Evolutionary conservation across 2,329 filamentous ascomycete species (phyloP), one percentile per base, ranked within the genome.

Genomic region (Ceratocystis harringtonii): DNA sequence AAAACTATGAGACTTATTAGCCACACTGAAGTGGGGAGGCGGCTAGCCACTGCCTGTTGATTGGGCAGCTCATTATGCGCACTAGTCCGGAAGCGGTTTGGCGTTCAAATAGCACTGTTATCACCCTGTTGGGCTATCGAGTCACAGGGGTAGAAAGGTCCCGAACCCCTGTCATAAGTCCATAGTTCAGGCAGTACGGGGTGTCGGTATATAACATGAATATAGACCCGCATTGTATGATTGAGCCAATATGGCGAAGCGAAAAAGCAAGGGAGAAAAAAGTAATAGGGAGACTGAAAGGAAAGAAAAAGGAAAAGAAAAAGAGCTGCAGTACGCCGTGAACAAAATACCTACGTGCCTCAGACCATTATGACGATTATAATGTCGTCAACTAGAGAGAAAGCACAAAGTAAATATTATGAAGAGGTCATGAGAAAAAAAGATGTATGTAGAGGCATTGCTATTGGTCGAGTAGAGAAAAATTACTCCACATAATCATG

Each of bases 41-140:
- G 8, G 61, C 58, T 68, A 50, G 67, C 67, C 67, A 68, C 67
- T 19, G 15, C 22, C 17, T 15, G n/a, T 30, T 65, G 28, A 68
- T 67, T 68, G 67, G 67, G 67, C 17, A 45, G 50, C 5, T 5
- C 17, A 22, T 32, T 19, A 28, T 28, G 12, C 19, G 28, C 19
- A 44, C 63, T 67, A 67, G 19, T 4, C 65, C 32, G n/a, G 5
- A 65, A 28, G 5, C 17, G 63, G 65, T 19, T 48, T 68, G n/a
- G 60, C n/a, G 28, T 19, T 4, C 58, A 19, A 6, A 12, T 57
- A 30, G 7, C 52, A 30, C 41, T 19, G 57, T 43, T 61, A 41
- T 61, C 19, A 61, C 30, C 32, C 32, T 41, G 32, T 25, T 62
- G 60, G 36, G 60, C 52, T 50, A 8, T 57, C 10, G 12, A 30